These are phyloP conservation scores for Coprinellus micaceus DNA, from an alignment of 768 basidiomycete genomes.

Conservation along the genomic window DNA sequence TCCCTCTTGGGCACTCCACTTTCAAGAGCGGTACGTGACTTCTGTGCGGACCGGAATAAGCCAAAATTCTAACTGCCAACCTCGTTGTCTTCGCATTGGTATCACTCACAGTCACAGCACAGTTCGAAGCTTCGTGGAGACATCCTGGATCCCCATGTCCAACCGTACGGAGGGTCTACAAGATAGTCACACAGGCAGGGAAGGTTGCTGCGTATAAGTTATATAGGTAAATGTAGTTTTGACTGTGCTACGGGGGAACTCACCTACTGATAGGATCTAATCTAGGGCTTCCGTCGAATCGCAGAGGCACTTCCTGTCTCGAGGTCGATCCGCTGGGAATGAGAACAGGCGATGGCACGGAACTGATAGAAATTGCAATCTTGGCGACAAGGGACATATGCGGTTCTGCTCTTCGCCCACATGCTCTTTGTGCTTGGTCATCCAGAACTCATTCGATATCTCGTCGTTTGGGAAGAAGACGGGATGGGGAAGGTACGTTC, in stretches of 20 bases:
- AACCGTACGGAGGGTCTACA: slow-evolving; percentile 58
- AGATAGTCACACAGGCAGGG: slow-evolving; percentile 49
- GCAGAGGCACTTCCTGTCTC: slow-evolving; percentile 52
- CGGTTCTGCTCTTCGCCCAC: slow-evolving; percentile 51
- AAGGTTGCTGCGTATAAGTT: slow-evolving; percentile 55
- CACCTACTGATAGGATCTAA: neutral
- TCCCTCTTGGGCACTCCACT: slow-evolving; percentile 54
- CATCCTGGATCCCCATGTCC: slow-evolving; percentile 54
- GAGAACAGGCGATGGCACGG: slow-evolving; percentile 78
- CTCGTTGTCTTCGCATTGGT: neutral
- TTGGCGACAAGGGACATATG: slow-evolving; percentile 59
- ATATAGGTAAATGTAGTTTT: no score
- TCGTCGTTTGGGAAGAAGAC: slow-evolving; percentile 65
- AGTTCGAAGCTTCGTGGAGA: slow-evolving; percentile 69
- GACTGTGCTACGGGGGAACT: no score
- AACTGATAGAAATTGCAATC: slow-evolving; percentile 58
- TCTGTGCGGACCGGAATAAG: neutral
- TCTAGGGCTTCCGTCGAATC: slow-evolving; percentile 54
- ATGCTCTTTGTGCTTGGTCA: slow-evolving; percentile 63
- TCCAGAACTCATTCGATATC: slow-evolving; percentile 62
- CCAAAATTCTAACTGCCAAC: neutral
- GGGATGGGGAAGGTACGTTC: slow-evolving; percentile 60
- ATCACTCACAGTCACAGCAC: slow-evolving; percentile 59
- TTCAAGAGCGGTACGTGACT: slow-evolving; percentile 57
- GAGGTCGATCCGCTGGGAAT: slow-evolving; percentile 59